Base-by-base conservation (phyloP, 257 asterid species). In the Rubia yunnanensis region DNA sequence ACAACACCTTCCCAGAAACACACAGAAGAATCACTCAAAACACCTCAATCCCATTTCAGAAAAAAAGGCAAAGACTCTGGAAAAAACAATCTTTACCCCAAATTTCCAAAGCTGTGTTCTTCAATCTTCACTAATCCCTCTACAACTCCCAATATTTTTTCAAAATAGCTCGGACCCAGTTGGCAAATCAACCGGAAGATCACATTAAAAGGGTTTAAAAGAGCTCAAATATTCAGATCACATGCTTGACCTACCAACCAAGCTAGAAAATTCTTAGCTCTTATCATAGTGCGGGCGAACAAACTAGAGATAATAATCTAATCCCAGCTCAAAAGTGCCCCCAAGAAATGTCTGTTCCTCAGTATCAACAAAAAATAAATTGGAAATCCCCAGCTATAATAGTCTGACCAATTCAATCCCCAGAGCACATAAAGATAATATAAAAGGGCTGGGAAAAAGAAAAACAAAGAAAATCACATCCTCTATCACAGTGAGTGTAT, bases 381-480 rank as follows among this genome's bases (percentile, higher is more conserved):
- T 66, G 64, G 83, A 79, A 68, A 77, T 71, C 77, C 60, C 73
- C 68, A 77, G 76, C 80, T 53, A 72, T 77, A 80, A 76, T 76
- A 70, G 72, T 73, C 82, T 72, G 85, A 80, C 85, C 75, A 60
- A 57, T 66, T 80, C 78, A 70, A 66, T 74, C 76, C 82, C 72
- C 71, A 65, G 70, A 81, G 67, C 71, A 65, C 70, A 59, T 17
- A 76, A 62, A 57, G 39, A 30, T 10, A 55, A 67, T 44, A 44
- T 44, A 44, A 44, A 14, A 39, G 48, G 48, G 18, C 10, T 48
- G 54, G 26, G n/a, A n/a, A 73, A 67, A 28, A 41, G 20, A 55
- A 55, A 46, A 9, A 24, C 61, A 59, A 35, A 46, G 14, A 41
- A 67, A 65, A n/a, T 59, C 70, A 58, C 49, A 53, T 62, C 31